A percentile compares a stretch with the other conserved stretches of the same genome.
Conservation (phyloP, 2,329 filamentous ascomycete genomes). For the Mariannaea sp. region DNA sequence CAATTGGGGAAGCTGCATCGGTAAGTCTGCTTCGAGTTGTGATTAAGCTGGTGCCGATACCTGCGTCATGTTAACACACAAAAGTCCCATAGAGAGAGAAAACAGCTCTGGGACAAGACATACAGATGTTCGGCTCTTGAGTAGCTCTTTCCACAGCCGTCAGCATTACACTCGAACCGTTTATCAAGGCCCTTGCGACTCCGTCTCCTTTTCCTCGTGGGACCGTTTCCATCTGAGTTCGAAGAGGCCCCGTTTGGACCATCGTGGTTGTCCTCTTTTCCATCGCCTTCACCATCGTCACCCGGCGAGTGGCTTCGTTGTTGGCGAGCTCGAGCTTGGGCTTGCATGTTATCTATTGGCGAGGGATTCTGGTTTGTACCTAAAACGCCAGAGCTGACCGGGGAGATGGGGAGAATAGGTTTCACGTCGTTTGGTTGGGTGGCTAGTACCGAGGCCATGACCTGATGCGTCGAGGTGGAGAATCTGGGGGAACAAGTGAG, state of each 20-base stretch:
- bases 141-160: conserved; percentile 93
- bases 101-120: conserved; percentile 40
- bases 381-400: conserved; percentile 49
- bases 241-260: conserved; percentile 52
- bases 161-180: conserved; percentile 81
- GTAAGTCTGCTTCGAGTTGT: conserved; percentile 94
- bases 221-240: conserved; percentile 57
- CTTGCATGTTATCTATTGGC: conserved; percentile 41
- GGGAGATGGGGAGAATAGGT: conserved; percentile 45
- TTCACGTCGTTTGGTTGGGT: conserved; percentile 38
- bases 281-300: conserved; percentile 49
- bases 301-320: conserved; percentile 50
- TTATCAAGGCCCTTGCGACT: conserved; percentile 82
- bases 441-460: conserved; percentile 37
- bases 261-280: conserved; percentile 42
- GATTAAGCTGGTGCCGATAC: conserved; percentile 92
- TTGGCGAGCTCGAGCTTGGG: conserved; percentile 44
- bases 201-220: conserved; percentile 69
- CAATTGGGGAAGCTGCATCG: conserved; percentile 92
- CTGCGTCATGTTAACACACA: conserved; percentile 43
- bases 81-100: not conserved
- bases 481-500: conserved; percentile 7
- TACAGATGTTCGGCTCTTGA: conserved; percentile 94
- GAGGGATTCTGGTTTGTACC: conserved; percentile 46
- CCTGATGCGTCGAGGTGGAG: conserved; percentile 20